phyloP scores from a whole-genome alignment of 345 rosid species.

The Clarkia xantiana region DNA sequence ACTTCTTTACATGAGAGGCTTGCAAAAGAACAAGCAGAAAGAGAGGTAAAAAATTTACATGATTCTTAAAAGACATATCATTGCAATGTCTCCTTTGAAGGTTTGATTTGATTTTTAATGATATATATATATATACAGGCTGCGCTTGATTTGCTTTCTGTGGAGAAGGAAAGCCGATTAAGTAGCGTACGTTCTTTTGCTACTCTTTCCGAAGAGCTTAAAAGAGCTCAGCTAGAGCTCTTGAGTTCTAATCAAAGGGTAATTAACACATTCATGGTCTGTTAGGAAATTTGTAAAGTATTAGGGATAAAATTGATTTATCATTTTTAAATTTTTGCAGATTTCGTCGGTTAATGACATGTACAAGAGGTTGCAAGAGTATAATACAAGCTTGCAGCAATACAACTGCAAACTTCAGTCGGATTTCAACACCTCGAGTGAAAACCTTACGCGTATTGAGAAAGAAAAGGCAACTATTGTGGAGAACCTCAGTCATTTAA shows the following conservation, averaged over 20 bases:
- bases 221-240: conserved; percentile 73
- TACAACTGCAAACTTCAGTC: conserved; percentile 87
- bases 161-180: conserved; percentile 67
- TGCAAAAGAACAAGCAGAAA: conserved; percentile 74
- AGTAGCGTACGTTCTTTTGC: conserved; percentile 54
- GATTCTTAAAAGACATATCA: background rate
- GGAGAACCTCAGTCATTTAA: conserved; percentile 56
- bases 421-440: conserved; percentile 79
- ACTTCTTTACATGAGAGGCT: conserved; percentile 63
- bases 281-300: background rate
- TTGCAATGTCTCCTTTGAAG: too few species aligned
- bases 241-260: conserved; percentile 92
- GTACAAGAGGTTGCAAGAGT: conserved; percentile 92
- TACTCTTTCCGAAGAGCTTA: conserved; percentile 66
- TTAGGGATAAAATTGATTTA: background rate
- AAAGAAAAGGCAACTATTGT: conserved; percentile 67
- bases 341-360: conserved; percentile 81
- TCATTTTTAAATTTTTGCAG: conserved; percentile 22
- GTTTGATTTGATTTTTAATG: background rate
- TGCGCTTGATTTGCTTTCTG: conserved; percentile 59
- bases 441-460: conserved; percentile 63
- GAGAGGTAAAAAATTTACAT: conserved; percentile 37
- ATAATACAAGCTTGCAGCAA: conserved; percentile 84
- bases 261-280: conserved; percentile 5
- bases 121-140: conserved; percentile 28